phyloP scores from a whole-genome alignment of 2,329 filamentous ascomycete species.

The Venturia carpophila region DNA sequence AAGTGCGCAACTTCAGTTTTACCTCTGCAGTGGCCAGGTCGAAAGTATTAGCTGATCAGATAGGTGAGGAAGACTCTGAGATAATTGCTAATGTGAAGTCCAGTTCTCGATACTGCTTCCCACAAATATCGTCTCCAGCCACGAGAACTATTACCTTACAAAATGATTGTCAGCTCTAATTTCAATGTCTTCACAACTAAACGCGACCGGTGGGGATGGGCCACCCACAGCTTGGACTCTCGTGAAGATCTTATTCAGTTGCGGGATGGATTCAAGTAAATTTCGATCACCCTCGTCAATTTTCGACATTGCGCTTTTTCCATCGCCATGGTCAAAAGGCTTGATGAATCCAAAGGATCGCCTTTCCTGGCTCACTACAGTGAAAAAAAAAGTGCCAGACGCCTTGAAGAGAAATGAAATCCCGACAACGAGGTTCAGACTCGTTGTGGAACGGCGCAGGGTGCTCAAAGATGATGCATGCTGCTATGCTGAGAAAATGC shows the following conservation, averaged over 20 bases:
- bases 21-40: constrained; percentile 31
- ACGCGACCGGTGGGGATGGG: too few relatives aligned
- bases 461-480: background rate
- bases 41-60: constrained; percentile 32
- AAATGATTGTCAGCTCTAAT: background rate
- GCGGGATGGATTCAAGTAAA: constrained; percentile 43
- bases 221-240: constrained; percentile 39
- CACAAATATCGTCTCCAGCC: background rate
- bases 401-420: too few relatives aligned
- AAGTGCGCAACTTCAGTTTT: constrained; percentile 23
- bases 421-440: too few relatives aligned
- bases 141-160: background rate
- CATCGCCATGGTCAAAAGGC: background rate
- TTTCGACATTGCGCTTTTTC: constrained; percentile 21
- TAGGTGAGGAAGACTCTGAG: constrained; percentile 38
- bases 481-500: background rate
- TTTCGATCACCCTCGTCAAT: constrained; percentile 34
- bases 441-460: background rate
- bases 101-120: constrained; percentile 21
- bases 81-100: constrained; percentile 36
- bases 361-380: background rate
- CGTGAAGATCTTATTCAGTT: constrained; percentile 39
- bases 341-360: background rate
- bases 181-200: background rate
- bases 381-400: background rate